Evolutionary conservation across 2,329 filamentous ascomycete species (phyloP).

Genomic region (Rutstroemia sydowiana): DNA sequence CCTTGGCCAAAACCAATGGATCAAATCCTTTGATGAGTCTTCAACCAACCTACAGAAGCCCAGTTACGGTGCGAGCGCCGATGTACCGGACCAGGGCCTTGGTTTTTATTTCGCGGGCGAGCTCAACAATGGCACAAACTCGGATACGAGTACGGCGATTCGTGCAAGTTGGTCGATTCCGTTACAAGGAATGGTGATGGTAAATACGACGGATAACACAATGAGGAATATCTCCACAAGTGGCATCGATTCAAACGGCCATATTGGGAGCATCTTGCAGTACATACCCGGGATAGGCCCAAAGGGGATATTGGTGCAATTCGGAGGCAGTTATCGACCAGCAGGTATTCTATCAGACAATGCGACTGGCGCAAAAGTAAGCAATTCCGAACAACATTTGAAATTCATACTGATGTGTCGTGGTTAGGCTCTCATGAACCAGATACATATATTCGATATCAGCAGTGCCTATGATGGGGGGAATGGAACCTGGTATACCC

Average conservation of each 20-base stretch:
- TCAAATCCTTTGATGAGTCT: not conserved
- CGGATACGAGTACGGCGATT: not conserved
- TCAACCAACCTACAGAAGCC: conserved; percentile 4
- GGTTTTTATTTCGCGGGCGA: conserved; percentile 21
- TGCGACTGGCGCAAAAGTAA: not conserved
- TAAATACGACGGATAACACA: conserved; percentile 31
- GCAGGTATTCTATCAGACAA: not conserved
- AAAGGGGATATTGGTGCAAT: conserved; percentile 33
- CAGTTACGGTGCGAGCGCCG: conserved; percentile 8
- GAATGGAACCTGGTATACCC: conserved; percentile 35
- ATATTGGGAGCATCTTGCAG: conserved; percentile 32
- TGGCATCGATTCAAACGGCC: conserved; percentile 27
- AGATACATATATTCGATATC: conserved; percentile 36
- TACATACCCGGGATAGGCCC: conserved; percentile 32
- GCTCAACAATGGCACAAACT: conserved; percentile 7
- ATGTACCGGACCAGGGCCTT: conserved; percentile 11
- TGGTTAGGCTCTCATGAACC: conserved; percentile 23
- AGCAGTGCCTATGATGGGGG: conserved; percentile 24
- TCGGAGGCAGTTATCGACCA: conserved; percentile 29
- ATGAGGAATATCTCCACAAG: conserved; percentile 34
- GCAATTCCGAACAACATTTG: no score
- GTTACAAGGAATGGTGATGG: conserved; percentile 35
- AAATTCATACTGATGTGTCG: not conserved
- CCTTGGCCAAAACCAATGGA: conserved; percentile 1
- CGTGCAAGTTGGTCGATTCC: not conserved